Conservation (phyloP, 768 basidiomycete genomes). For the Agaricus blazei region DNA sequence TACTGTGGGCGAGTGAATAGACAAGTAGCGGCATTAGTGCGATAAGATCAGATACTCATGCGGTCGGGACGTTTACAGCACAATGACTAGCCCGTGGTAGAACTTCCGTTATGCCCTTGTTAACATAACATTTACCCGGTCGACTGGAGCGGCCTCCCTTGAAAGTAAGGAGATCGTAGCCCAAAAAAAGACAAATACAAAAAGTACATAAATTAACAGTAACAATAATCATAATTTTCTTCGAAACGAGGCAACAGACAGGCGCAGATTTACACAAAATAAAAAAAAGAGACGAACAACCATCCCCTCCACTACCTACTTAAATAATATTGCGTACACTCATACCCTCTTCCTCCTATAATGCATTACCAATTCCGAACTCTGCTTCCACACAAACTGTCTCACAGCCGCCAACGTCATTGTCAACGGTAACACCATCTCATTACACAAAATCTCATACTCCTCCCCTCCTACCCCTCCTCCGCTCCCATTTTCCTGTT, state of each 20-base stretch:
- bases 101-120: too few species aligned
- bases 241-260: not conserved
- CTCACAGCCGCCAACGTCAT: conserved; percentile 91
- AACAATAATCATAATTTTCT: too few species aligned
- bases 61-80: too few species aligned
- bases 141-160: too few species aligned
- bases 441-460: conserved; percentile 88
- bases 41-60: too few species aligned
- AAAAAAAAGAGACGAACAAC: not conserved
- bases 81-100: too few species aligned
- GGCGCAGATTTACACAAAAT: not conserved
- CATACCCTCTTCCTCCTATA: conserved; percentile 48
- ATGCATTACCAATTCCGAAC: conserved; percentile 68
- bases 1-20: not conserved
- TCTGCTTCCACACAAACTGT: conserved; percentile 84
- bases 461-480: conserved; percentile 51
- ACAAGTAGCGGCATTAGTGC: too few species aligned
- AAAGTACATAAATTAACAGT: too few species aligned
- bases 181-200: not conserved
- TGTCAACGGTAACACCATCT: conserved; percentile 71
- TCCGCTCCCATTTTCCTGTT: not conserved
- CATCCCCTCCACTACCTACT: not conserved
- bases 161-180: too few species aligned
- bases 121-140: too few species aligned
- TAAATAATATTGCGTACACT: not conserved